Conservation (phyloP, 2,329 filamentous ascomycete genomes). For the Fusarium sp. region DNA sequence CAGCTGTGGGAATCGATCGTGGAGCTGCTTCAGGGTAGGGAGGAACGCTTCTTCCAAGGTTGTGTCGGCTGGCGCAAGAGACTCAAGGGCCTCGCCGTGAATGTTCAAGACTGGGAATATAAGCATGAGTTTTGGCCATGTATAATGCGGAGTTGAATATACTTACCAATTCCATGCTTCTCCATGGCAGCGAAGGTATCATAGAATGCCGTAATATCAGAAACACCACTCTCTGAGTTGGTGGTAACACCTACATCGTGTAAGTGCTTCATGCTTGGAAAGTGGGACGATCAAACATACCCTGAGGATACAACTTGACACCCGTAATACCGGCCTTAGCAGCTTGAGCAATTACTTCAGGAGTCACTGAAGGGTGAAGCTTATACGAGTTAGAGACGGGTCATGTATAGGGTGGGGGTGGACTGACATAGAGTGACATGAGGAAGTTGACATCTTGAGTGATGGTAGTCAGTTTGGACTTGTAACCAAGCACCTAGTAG, state of each 20-base stretch:
- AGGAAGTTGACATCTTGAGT: conserved; percentile 75
- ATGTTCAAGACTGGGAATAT: conserved; percentile 78
- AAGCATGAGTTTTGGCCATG: conserved; percentile 9
- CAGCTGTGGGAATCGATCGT: conserved; percentile 79
- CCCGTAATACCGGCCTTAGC: conserved; percentile 78
- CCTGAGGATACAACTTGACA: conserved; percentile 77
- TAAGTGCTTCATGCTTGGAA: conserved; percentile 23
- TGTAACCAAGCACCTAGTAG: conserved; percentile 73
- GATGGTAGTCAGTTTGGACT: conserved; percentile 69
- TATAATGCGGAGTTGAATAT: not conserved
- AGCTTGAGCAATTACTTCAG: conserved; percentile 79
- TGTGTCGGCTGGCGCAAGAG: conserved; percentile 61
- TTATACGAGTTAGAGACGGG: conserved; percentile 35
- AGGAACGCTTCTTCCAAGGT: conserved; percentile 74
- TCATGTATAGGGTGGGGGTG: not conserved
- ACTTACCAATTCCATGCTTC: conserved; percentile 71
- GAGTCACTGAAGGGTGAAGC: conserved; percentile 73
- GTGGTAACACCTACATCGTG: conserved; percentile 67
- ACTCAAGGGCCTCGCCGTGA: conserved; percentile 83
- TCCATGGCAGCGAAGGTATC: conserved; percentile 93
- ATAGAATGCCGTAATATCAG: conserved; percentile 78
- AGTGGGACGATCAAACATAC: conserved; percentile 33
- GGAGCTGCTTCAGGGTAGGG: conserved; percentile 80
- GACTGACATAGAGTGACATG: conserved; percentile 76
- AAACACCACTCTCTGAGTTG: conserved; percentile 77